phyloP scores from a whole-genome alignment of 805 yeast species.

The Wickerhamiella slavikovae region DNA sequence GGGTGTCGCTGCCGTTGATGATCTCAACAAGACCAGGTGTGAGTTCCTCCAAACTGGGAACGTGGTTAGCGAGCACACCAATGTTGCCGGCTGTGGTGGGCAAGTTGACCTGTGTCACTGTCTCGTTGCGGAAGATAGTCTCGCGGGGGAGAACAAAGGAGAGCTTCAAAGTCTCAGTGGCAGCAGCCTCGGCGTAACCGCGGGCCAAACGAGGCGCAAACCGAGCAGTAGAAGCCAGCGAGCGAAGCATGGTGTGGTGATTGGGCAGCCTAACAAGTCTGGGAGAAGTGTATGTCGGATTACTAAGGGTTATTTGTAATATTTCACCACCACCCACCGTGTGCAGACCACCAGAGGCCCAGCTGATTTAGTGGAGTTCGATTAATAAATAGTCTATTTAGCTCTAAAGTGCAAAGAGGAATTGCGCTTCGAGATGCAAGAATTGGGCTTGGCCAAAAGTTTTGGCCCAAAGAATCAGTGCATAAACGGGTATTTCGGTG shows the following conservation, averaged over 20 bases:
- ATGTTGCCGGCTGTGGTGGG: slow-evolving; percentile 92
- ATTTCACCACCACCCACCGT: no score
- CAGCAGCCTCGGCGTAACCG: slow-evolving; percentile 69
- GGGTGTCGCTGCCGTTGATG: slow-evolving; percentile 53
- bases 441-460: no score
- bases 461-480: no score
- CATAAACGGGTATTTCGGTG: no score
- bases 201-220: slow-evolving; percentile 12
- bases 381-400: no score
- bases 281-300: neutral
- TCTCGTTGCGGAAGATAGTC: slow-evolving; percentile 9
- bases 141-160: slow-evolving; percentile 75
- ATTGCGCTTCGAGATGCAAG: no score
- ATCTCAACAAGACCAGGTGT: slow-evolving; percentile 90
- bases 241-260: slow-evolving; percentile 5
- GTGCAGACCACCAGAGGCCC: no score
- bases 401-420: no score
- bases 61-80: slow-evolving; percentile 95
- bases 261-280: slow-evolving; percentile 3
- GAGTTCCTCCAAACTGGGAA: slow-evolving; percentile 90
- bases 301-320: no score
- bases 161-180: slow-evolving; percentile 58
- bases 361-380: no score
- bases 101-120: slow-evolving; percentile 62
- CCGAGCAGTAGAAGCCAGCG: slow-evolving; percentile 12